phyloP scores from a whole-genome alignment of 73 alveolate genomes.

The Urostyla sp. region DNA sequence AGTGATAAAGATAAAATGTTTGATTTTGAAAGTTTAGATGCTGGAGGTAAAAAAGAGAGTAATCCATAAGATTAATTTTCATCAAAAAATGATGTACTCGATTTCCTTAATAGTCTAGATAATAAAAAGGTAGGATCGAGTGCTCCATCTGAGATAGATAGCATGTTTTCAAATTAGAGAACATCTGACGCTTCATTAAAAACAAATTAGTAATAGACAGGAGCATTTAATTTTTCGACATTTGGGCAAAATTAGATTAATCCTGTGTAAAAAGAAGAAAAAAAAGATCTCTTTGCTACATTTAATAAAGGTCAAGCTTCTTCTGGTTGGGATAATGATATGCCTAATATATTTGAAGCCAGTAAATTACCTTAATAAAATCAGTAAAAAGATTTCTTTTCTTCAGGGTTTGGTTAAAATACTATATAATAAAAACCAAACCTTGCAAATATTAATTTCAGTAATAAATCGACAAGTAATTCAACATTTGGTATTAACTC shows the following conservation, averaged over 20 bases:
- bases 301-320: not conserved
- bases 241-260: not conserved
- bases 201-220: not conserved
- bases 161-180: not conserved
- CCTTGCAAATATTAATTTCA: not conserved
- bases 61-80: not conserved
- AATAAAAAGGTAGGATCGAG: not conserved
- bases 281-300: constrained; percentile 25
- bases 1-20: too few relatives aligned
- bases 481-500: not conserved
- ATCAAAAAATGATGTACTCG: constrained; percentile 49
- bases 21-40: too few relatives aligned
- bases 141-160: not conserved
- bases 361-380: not conserved
- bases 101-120: constrained; percentile 28
- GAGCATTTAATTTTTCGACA: too few relatives aligned
- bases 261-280: not conserved
- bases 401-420: not conserved
- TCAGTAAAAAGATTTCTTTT: not conserved
- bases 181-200: not conserved
- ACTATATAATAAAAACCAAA: not conserved
- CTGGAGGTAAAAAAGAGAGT: not conserved
- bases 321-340: constrained; percentile 28
- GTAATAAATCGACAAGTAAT: not conserved
- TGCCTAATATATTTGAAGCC: not conserved